phyloP scores from a whole-genome alignment of 1,284 basidiomycete genomes.

The Rhodotorula glutinis region DNA sequence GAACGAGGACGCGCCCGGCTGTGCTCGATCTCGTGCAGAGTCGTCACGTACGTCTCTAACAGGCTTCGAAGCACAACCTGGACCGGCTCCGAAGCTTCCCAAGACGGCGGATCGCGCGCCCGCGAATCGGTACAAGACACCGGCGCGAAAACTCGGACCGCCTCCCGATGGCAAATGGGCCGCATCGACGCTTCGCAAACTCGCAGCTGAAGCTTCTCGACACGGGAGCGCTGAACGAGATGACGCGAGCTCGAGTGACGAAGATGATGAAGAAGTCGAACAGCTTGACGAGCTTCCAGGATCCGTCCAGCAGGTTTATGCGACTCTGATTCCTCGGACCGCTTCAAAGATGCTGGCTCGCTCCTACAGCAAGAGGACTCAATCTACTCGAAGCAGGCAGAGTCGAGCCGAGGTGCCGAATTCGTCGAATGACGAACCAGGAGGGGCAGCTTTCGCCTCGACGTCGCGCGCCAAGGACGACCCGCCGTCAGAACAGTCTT shows the following conservation, averaged over 20 bases:
- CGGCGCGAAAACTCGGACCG: not conserved
- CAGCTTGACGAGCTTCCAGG: not conserved
- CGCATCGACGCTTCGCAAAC: not conserved
- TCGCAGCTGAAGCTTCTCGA: not conserved
- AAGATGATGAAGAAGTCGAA: not conserved
- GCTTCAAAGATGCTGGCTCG: not conserved
- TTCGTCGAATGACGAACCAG: too few relatives aligned
- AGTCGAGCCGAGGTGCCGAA: not conserved
- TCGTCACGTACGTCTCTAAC: too few relatives aligned
- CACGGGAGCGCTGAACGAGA: not conserved
- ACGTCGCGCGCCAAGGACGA: too few relatives aligned
- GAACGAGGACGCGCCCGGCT: too few relatives aligned
- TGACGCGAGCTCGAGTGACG: not conserved
- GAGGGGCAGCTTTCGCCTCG: too few relatives aligned
- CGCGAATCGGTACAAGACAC: not conserved
- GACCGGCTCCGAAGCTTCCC: not conserved
- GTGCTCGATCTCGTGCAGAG: too few relatives aligned
- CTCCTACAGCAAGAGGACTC: not conserved
- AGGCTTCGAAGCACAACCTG: not conserved
- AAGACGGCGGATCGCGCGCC: not conserved
- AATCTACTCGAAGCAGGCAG: not conserved
- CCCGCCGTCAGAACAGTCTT: too few relatives aligned
- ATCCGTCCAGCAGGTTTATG: not conserved
- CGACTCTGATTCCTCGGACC: not conserved
- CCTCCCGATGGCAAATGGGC: not conserved